Evolutionary conservation across 2,329 filamentous ascomycete species (phyloP).

Genomic region (Cytospora piceicola): DNA sequence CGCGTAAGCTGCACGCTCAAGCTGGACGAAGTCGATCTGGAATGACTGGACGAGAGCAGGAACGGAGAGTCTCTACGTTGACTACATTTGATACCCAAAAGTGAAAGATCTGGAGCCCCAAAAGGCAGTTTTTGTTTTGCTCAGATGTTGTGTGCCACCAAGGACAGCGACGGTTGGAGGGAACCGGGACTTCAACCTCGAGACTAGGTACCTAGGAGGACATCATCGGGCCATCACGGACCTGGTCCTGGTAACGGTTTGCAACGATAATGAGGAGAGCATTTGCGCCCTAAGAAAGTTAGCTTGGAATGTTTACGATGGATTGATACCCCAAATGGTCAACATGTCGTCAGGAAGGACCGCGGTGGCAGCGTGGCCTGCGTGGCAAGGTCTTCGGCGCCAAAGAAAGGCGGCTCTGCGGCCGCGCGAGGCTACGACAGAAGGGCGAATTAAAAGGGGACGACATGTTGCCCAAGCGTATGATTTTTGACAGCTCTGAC

Average conservation of each 20-base stretch:
- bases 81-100: conserved; percentile 2
- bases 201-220: no score
- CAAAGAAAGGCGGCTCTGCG: conserved; percentile 2
- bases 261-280: not conserved
- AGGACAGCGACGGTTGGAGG: not conserved
- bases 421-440: not conserved
- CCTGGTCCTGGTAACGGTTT: not conserved
- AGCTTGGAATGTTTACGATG: not conserved
- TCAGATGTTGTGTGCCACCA: not conserved
- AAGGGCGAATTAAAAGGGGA: not conserved
- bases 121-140: not conserved
- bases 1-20: not conserved
- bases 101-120: no score
- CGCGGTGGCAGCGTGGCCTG: conserved; percentile 9
- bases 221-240: not conserved
- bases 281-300: not conserved
- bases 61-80: not conserved
- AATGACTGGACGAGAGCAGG: no score
- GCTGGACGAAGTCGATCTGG: conserved; percentile 1
- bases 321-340: conserved; percentile 7
- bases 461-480: not conserved
- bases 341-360: conserved; percentile 11
- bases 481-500: conserved; percentile 4
- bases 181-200: not conserved
- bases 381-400: conserved; percentile 7